These are phyloP conservation scores for Suillus americanus DNA, from an alignment of 768 basidiomycete genomes.

Conservation along the genomic window DNA sequence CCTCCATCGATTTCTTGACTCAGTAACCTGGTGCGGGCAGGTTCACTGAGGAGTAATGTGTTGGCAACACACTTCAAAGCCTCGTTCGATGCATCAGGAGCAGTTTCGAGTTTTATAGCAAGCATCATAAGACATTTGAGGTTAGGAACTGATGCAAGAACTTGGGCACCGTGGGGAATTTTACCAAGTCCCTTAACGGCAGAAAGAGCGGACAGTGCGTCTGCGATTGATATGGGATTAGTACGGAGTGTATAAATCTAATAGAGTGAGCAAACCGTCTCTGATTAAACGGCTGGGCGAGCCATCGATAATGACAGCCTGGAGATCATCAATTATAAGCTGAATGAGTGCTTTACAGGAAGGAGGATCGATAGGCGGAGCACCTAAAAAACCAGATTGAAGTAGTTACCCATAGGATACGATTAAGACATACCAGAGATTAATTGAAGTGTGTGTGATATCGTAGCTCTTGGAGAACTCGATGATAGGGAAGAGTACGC, in stretches of 20 bases:
- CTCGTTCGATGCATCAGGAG: constrained; percentile 61
- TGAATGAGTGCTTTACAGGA: constrained; percentile 58
- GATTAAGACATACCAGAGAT: constrained; percentile 45
- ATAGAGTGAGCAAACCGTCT: constrained; percentile 47
- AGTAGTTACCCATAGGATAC: not conserved
- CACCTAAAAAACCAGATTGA: not conserved
- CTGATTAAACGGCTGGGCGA: constrained; percentile 49
- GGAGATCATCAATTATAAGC: constrained; percentile 60
- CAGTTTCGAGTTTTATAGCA: constrained; percentile 53
- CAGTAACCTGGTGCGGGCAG: constrained; percentile 57
- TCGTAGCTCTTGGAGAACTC: constrained; percentile 45
- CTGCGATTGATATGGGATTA: constrained; percentile 35
- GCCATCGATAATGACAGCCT: constrained; percentile 31
- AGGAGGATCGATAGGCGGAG: constrained; percentile 41
- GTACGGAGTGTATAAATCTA: not conserved
- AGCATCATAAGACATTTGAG: constrained; percentile 55
- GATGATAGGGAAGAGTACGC: constrained; percentile 34
- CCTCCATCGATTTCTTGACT: constrained; percentile 64
- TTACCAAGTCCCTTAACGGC: constrained; percentile 77
- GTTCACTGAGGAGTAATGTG: constrained; percentile 67
- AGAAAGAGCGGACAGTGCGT: constrained; percentile 63
- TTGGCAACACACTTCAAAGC: constrained; percentile 80
- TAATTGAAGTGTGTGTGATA: constrained; percentile 47
- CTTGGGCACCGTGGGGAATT: constrained; percentile 63
- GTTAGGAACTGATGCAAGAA: constrained; percentile 55